Evolutionary conservation across 306 rosid species (phyloP).

Genomic region (Fragaria ananassa): DNA sequence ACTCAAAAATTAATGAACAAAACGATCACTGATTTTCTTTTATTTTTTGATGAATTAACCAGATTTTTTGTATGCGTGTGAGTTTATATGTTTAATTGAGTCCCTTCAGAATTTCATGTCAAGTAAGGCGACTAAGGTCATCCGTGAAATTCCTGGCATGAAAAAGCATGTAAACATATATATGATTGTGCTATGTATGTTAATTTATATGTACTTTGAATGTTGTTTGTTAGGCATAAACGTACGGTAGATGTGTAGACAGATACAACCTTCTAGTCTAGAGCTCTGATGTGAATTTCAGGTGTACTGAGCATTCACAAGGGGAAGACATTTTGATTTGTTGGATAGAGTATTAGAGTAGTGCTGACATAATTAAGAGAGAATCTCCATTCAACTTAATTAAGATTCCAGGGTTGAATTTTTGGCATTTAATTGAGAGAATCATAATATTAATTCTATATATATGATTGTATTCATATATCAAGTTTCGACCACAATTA

Average conservation of each 20-base stretch:
- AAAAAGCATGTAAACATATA: neutral
- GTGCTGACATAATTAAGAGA: neutral
- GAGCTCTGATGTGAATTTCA: constrained; percentile 7
- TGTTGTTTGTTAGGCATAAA: constrained; percentile 16
- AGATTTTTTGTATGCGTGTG: neutral
- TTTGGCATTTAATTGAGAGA: too few species aligned
- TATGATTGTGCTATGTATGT: neutral
- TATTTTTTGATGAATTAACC: neutral
- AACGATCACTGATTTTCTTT: neutral
- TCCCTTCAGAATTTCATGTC: neutral
- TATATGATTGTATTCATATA: too few species aligned
- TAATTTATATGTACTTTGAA: neutral
- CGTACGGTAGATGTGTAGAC: neutral
- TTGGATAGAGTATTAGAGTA: neutral
- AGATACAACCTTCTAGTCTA: neutral
- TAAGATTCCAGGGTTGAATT: neutral
- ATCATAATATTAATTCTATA: too few species aligned
- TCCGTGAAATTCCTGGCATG: neutral
- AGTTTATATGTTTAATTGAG: neutral
- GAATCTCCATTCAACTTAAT: neutral
- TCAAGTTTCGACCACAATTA: too few species aligned
- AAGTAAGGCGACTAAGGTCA: neutral
- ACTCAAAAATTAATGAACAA: neutral
- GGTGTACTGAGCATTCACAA: constrained; percentile 5
- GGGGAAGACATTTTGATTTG: neutral